Evolutionary conservation across 352 stramenopile genomes (phyloP), one percentile per base, ranked within the genome.

Genomic region (Aphanomyces cochlioides): DNA sequence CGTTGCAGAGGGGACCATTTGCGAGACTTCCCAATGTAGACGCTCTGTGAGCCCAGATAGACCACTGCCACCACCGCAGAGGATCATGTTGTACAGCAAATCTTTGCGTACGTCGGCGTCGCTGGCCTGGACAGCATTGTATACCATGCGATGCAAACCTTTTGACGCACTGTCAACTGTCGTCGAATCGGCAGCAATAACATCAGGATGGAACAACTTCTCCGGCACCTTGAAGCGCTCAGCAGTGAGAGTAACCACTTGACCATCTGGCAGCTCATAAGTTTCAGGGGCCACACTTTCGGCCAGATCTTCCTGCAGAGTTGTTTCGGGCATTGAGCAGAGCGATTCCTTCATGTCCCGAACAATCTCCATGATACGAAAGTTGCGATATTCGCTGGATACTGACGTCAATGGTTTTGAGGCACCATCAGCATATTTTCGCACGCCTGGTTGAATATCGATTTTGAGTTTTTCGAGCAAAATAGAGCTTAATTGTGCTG

Each of bases 81-180:
- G 77, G 54, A 95, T 90, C 74, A 96, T 87, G 72, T 95, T 95
- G 68, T 79, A 84, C 38, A 95, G 80, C 80, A 95, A 84, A 65
- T 96, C 89, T 66, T 86, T 79, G 6, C 89, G 83, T 56, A 94
- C 34, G 57, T 96, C 89, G 7, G 84, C 83, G 63, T 96, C 88
- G 38, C 86, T 93, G 40, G 87, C 72, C 56, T 95, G 84, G 48
- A 94, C 85, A 2, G 86, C 84, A 56, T 93, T 87, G 67, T 95
- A 93, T 0, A 94, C 66, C 88, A 94, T 95, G 10, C 74, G 72
- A 50, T 90, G 78, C 56, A 95, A 71, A 0, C 85, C 85, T 71
- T 93, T 93, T 47, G 50, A 71, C 38, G 64, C 21, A n/a, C 40
- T 71, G 38, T 78, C 75, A 7, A 83, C 63, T 2, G 79, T 79